phyloP scores from a whole-genome alignment of 164 flowering plant genomes.

The Stephania yunnanensis region DNA sequence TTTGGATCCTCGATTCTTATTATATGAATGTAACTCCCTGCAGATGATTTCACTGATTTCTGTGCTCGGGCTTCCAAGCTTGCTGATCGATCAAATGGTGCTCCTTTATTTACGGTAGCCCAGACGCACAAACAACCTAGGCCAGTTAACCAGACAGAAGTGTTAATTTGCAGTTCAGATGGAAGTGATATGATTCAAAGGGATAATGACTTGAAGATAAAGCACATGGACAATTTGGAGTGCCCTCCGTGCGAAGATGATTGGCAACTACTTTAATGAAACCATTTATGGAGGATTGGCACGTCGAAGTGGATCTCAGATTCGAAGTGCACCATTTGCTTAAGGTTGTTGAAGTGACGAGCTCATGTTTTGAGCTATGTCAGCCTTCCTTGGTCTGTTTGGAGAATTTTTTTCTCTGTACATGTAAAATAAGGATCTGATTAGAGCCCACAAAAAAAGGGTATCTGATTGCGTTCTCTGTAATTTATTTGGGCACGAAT shows the following conservation, averaged over 20 bases:
- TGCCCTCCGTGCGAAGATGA: slow-evolving; percentile 50
- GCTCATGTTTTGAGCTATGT: not conserved
- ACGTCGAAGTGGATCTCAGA: not conserved
- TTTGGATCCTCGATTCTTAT: not conserved
- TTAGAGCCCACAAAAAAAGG: too few species aligned
- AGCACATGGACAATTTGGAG: slow-evolving; percentile 18
- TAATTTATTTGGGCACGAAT: too few species aligned
- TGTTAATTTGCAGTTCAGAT: not conserved
- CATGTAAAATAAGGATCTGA: not conserved
- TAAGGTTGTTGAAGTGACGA: not conserved
- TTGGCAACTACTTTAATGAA: slow-evolving; percentile 73
- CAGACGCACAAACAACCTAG: slow-evolving; percentile 22
- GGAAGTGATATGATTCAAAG: slow-evolving; percentile 1
- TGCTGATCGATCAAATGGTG: slow-evolving; percentile 69
- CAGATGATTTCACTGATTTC: slow-evolving; percentile 90
- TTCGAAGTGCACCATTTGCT: not conserved
- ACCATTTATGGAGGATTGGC: not conserved
- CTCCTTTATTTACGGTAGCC: slow-evolving; percentile 74
- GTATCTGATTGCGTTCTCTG: too few species aligned
- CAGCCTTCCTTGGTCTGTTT: not conserved
- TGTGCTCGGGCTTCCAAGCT: slow-evolving; percentile 69
- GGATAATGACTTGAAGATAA: slow-evolving; percentile 27
- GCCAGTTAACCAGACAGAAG: slow-evolving; percentile 20
- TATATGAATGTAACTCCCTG: slow-evolving; percentile 1
- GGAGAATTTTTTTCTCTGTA: not conserved